Percentiles rank a stretch among this genome's conserved stretches.
Evolutionary conservation across 1,284 basidiomycete genomes (phyloP).

Genomic region (Phlebopus sp.): DNA sequence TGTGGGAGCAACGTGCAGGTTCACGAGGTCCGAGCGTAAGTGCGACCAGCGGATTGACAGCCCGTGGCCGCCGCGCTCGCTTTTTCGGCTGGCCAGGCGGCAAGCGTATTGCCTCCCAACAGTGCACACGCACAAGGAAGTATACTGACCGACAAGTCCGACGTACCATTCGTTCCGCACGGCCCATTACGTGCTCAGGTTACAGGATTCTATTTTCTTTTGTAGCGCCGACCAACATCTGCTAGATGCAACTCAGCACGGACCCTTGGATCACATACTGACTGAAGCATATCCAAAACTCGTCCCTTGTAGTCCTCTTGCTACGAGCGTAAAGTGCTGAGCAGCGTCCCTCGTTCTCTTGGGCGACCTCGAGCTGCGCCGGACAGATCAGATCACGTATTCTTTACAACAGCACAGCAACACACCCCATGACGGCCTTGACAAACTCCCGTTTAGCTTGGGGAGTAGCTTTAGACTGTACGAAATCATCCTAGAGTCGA

Average conservation of each 20-base stretch:
- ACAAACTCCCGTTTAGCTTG: conserved; percentile 79
- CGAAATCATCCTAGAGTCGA: conserved; percentile 55
- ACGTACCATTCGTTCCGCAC: not conserved
- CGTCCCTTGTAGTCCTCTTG: conserved; percentile 72
- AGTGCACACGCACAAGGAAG: not conserved
- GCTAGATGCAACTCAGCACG: not conserved
- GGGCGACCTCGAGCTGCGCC: conserved; percentile 54
- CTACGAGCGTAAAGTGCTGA: conserved; percentile 72
- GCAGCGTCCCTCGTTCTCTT: conserved; percentile 70
- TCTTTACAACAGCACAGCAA: not conserved
- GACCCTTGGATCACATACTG: conserved; percentile 23
- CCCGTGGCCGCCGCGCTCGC: conserved; percentile 12
- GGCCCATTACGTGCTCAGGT: not conserved
- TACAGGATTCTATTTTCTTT: not conserved
- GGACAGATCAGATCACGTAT: conserved; percentile 1
- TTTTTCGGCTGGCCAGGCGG: not conserved
- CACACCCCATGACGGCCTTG: conserved; percentile 68
- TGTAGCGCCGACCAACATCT: not conserved
- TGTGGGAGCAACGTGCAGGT: conserved; percentile 9
- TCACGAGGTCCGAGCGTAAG: not conserved
- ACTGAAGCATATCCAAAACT: conserved; percentile 65
- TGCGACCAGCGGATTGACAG: not conserved
- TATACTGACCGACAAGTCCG: conserved; percentile 3
- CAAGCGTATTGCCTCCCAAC: not conserved
- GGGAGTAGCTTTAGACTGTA: conserved; percentile 56